phyloP scores from a whole-genome alignment of 2,329 filamentous ascomycete species.

The Neopestalotiopsis sp. region DNA sequence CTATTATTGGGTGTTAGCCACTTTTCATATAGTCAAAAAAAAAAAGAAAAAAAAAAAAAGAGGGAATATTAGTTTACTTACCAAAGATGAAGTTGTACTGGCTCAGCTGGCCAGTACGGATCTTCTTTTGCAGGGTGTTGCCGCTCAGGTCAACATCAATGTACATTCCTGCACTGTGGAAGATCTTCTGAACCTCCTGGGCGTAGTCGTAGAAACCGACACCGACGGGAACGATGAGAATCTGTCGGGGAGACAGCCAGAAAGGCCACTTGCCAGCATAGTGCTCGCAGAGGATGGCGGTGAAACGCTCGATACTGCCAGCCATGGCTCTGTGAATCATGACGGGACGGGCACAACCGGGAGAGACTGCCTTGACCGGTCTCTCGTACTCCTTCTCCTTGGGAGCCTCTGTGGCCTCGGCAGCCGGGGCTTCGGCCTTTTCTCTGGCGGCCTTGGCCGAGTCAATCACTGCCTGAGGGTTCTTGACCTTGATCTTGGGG shows the following conservation, averaged over 20 bases:
- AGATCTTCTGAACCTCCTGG: slow-evolving; percentile 71
- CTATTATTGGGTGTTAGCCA: slow-evolving; percentile 36
- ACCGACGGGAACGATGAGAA: slow-evolving; percentile 79
- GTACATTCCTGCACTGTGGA: slow-evolving; percentile 72
- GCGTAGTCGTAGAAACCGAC: slow-evolving; percentile 73
- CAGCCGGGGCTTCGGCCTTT: slow-evolving; percentile 45
- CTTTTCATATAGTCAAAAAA: not conserved
- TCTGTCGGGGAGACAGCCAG: slow-evolving; percentile 85
- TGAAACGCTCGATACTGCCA: slow-evolving; percentile 66
- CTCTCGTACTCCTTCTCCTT: slow-evolving; percentile 34
- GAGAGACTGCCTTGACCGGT: slow-evolving; percentile 57
- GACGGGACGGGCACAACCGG: slow-evolving; percentile 78
- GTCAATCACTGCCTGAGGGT: slow-evolving; percentile 32
- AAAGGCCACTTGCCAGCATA: slow-evolving; percentile 89
- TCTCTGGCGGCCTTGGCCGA: slow-evolving; percentile 40
- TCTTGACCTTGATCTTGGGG: slow-evolving; percentile 40
- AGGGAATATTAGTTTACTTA: slow-evolving; percentile 46
- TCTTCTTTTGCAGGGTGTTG: slow-evolving; percentile 90
- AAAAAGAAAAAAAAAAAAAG: not conserved
- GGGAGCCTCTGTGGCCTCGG: slow-evolving; percentile 45
- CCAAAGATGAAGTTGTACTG: slow-evolving; percentile 87
- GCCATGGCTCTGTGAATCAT: slow-evolving; percentile 88
- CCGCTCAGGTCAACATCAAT: slow-evolving; percentile 73
- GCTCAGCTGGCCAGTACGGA: slow-evolving; percentile 77
- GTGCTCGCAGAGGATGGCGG: slow-evolving; percentile 82